Base-by-base conservation (phyloP, 768 basidiomycete genomes). In the Mycena venus region DNA sequence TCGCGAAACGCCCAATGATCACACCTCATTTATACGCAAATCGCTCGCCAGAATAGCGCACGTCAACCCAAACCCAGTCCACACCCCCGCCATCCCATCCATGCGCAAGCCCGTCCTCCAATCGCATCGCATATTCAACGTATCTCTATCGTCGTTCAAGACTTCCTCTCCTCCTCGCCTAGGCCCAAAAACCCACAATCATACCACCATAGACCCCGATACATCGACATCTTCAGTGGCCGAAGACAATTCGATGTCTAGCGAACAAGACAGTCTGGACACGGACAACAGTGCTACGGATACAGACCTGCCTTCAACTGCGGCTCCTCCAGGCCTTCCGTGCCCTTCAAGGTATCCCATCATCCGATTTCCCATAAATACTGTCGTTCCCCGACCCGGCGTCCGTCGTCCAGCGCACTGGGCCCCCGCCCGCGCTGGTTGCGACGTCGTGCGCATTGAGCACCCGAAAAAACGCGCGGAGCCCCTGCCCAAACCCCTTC, bases 181-280 rank as follows among this genome's bases (percentile, higher is more conserved):
- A 59, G 62, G 44, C 38, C 34, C 49, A 5, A 74, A 68, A 69
- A 36, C 44, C 4, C 32, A 10, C 60, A 73, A 68, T 11, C 59
- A n/a, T n/a, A 14, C 11, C 56, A 32, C 31, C 31, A 34, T 25
- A 7, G 29, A 73, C 51, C 59, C 27, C 53, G 49, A 73, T 63
- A 67, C 32, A 62, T 63, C 71, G 63, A 49, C 62, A 11, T 47
- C 34, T 8, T 36, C n/a, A n/a, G n/a, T 67, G 66, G 66, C 56
- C 36, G 72, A 73, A 55, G 72, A 63, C 36, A 61, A 61, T 73
- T 73, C 72, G 21, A 32, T 73, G 21, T 49, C 58, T 27, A 58
- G 27, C 53, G 72, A 73, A 62, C 38, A 58, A 23, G 51, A 62
- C 49, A 67, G 60, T 47, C 59, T 62, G 62, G 72, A 44, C 25